Conservation (phyloP, 1,284 basidiomycete species). For the Coriolopsis trogii region DNA sequence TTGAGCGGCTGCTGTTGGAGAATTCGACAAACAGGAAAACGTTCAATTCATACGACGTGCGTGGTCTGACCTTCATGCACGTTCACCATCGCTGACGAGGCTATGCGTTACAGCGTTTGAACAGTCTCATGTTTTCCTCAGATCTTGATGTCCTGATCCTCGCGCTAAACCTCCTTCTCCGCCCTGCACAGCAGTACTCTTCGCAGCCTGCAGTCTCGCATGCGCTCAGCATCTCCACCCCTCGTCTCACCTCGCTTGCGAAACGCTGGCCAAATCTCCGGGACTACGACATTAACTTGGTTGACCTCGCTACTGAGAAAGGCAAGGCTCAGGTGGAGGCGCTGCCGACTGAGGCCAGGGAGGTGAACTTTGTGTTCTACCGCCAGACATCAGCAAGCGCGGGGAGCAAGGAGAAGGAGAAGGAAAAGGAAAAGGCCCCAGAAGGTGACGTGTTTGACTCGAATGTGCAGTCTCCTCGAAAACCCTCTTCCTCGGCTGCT, state of each 20-base stretch:
- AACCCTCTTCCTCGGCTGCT: constrained; percentile 21
- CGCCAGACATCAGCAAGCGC: constrained; percentile 46
- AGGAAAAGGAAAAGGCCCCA: constrained; percentile 41
- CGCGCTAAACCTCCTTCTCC: constrained; percentile 84
- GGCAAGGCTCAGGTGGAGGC: constrained; percentile 55
- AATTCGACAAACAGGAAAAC: constrained; percentile 99
- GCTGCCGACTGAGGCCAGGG: constrained; percentile 68
- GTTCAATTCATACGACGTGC: constrained; percentile 95
- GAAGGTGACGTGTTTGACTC: constrained; percentile 48
- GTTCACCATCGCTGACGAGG: constrained; percentile 17
- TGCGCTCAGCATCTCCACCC: constrained; percentile 75
- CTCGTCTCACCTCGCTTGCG: constrained; percentile 70
- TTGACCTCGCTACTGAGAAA: constrained; percentile 64
- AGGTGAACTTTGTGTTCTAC: constrained; percentile 80
- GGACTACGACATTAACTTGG: constrained; percentile 71
- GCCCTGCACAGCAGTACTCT: constrained; percentile 95
- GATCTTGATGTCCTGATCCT: constrained; percentile 90
- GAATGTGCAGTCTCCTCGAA: constrained; percentile 40
- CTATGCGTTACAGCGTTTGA: constrained; percentile 68
- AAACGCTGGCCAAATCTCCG: constrained; percentile 77
- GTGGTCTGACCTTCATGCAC: constrained; percentile 37
- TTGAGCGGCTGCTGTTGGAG: constrained; percentile 90
- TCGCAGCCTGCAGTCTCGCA: constrained; percentile 79
- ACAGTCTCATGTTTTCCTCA: constrained; percentile 85
- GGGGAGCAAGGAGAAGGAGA: constrained; percentile 41